A percentile compares a stretch with the other conserved stretches of the same genome.
These are phyloP conservation scores for Xylaria flabelliformis DNA, from an alignment of 495 filamentous ascomycete species.

Conservation along the genomic window DNA sequence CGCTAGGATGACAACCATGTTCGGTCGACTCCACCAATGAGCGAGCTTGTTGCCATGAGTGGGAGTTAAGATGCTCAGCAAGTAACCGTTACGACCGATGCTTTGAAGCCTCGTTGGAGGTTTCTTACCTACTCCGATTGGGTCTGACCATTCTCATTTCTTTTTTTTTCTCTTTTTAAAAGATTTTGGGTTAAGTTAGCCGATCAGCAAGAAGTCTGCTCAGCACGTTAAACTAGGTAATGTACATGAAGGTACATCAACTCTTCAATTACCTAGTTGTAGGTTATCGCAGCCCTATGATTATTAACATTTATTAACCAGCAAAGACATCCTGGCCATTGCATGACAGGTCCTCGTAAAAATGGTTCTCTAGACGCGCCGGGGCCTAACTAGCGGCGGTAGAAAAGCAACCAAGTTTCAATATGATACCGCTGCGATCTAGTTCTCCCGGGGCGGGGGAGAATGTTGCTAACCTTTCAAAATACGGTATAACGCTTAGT, in stretches of 20 bases:
- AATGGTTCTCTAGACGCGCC: background rate
- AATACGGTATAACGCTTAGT: background rate
- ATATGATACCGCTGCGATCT: background rate
- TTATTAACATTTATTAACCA: constrained; percentile 17
- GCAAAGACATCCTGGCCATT: background rate
- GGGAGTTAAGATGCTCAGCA: background rate
- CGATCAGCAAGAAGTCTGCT: background rate
- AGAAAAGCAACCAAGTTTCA: background rate
- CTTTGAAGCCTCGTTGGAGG: constrained; percentile 13
- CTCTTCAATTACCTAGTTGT: background rate
- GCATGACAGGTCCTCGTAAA: background rate
- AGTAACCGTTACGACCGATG: constrained; percentile 1
- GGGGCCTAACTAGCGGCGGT: background rate
- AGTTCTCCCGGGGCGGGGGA: background rate
- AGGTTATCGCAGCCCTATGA: constrained; percentile 19
- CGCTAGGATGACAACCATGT: constrained; percentile 19
- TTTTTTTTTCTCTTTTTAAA: background rate
- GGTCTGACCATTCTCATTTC: constrained; percentile 6
- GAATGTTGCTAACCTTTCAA: background rate
- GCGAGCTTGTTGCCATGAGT: background rate
- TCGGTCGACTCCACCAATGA: constrained; percentile 12
- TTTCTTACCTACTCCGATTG: background rate
- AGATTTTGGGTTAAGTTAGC: background rate
- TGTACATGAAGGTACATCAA: background rate
- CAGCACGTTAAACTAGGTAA: background rate